Evolutionary conservation across 2,329 filamentous ascomycete species (phyloP), one percentile per base, ranked within the genome.

Genomic region (Ploettnerulaceae sp.): DNA sequence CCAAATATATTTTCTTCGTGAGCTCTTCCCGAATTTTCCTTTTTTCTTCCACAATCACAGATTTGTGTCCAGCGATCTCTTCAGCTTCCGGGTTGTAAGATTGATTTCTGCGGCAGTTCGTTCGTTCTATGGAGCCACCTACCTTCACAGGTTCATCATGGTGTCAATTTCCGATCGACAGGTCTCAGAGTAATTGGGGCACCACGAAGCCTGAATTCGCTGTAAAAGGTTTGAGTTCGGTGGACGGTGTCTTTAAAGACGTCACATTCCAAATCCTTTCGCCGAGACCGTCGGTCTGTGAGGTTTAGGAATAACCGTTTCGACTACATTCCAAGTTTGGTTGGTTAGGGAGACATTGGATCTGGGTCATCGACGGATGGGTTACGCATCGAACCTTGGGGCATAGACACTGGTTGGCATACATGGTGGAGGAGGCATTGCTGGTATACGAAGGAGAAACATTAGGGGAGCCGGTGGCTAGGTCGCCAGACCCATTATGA

Each of bases 141-240:
- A 56, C 64, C 57, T 58, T 61, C 42, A 60, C 44, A 36, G 56
- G 51, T 54, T 54, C n/a, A 41, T 45, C 26, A 82, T 89, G 86
- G 80, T 89, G 84, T 86, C 77, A 82, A 85, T 88, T 74, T 90
- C 86, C 84, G 81, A 87, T 89, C 86, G 88, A 95, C 89, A 93
- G 86, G 82, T 93, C 84, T 87, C 68, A 94, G 84, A 95, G 68
- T 63, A 78, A 93, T 71, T 69, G 70, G 73, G 73, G 67, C 35
- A 71, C 72, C 68, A 69, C 49, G 71, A 71, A 74, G 76, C 79
- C 77, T 79, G 76, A 78, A 79, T 74, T 86, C 82, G 82, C 77
- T 69, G 66, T 71, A 59, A 71, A 69, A 74, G 76, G 74, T 71
- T 58, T 84, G 83, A 88, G 78, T 77, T 79, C 77, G 75, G 77